A percentile compares a stretch with the other conserved stretches of the same genome.
Conservation (phyloP, 306 rosid genomes). For the Cucumis cinereus region DNA sequence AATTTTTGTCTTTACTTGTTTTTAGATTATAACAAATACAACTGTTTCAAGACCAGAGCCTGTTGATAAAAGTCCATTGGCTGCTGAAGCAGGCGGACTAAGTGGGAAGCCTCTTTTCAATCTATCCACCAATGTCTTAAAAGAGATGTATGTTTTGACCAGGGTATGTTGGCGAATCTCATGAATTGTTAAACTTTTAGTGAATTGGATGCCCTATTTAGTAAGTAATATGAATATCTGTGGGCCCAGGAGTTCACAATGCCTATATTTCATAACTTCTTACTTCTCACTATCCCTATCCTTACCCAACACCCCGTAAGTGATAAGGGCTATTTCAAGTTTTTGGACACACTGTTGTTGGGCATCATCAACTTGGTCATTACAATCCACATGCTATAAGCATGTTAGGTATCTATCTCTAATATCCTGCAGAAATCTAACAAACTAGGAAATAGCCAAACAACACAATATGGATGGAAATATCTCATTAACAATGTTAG, state of each 20-base stretch:
- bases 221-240: not conserved
- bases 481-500: too few species aligned
- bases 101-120: constrained; percentile 94
- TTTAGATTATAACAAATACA: constrained; percentile 79
- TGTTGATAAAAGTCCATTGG: constrained; percentile 32
- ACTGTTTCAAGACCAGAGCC: constrained; percentile 87
- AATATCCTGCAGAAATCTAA: too few species aligned
- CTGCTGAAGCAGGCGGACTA: constrained; percentile 81
- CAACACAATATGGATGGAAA: too few species aligned
- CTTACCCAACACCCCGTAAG: not conserved
- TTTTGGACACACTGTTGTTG: not conserved
- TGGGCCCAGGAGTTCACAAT: too few species aligned
- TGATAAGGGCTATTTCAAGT: not conserved
- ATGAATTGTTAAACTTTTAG: not conserved
- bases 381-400: not conserved
- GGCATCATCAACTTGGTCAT: not conserved
- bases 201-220: not conserved
- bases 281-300: too few species aligned
- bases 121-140: constrained; percentile 60
- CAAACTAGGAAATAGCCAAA: too few species aligned
- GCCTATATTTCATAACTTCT: too few species aligned
- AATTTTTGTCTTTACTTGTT: constrained; percentile 4
- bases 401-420: not conserved
- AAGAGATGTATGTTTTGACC: constrained; percentile 81
- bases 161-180: constrained; percentile 43